phyloP scores from a whole-genome alignment of 1,139 yeast species.

The Saccharomyces hybrid region DNA sequence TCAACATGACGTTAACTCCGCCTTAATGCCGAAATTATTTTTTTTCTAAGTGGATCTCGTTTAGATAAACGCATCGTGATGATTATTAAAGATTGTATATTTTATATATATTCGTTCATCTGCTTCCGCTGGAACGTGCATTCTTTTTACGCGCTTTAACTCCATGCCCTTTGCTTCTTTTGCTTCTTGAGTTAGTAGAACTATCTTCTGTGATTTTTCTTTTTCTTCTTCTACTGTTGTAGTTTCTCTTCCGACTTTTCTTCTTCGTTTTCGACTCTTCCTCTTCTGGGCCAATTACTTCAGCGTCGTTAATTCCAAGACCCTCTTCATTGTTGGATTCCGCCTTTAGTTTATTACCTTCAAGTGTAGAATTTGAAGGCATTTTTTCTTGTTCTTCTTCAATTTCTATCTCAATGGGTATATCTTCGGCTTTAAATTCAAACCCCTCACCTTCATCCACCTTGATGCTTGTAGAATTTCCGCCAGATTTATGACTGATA shows the following conservation, averaged over 20 bases:
- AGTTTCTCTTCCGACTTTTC: neutral
- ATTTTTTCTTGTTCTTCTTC: neutral
- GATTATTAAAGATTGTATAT: neutral
- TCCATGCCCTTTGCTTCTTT: neutral
- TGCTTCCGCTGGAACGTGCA: neutral
- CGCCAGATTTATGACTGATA: neutral
- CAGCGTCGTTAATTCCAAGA: neutral
- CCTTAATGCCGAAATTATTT: neutral
- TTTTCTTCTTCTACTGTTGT: neutral
- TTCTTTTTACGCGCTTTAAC: neutral
- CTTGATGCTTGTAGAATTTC: neutral
- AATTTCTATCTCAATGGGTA: conserved; percentile 1
- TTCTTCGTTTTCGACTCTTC: neutral
- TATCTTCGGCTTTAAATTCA: conserved; percentile 2
- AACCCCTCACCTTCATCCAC: neutral
- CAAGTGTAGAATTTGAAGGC: neutral
- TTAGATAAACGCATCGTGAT: neutral
- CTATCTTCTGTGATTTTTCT: neutral
- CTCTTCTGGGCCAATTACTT: neutral
- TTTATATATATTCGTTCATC: neutral
- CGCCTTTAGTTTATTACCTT: neutral
- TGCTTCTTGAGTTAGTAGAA: neutral
- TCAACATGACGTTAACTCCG: neutral
- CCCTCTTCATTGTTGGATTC: neutral
- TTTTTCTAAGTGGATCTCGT: neutral